Conservation (phyloP, 169 alveolate species). For the Pseudocohnilembus persalinus region DNA sequence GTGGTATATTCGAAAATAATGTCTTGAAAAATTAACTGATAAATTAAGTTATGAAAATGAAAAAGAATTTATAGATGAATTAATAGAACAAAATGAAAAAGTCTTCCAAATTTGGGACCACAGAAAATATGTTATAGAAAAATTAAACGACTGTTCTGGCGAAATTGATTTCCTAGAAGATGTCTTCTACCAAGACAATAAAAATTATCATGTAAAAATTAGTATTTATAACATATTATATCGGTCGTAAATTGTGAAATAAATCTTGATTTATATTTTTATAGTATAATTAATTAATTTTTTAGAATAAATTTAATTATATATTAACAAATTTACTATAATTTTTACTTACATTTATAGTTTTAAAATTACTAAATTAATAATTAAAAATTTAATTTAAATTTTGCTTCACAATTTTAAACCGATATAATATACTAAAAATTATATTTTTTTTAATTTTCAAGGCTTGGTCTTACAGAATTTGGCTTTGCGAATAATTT, state of each 20-base stretch:
- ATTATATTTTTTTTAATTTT: neutral
- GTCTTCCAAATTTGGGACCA: constrained; percentile 44
- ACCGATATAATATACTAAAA: neutral
- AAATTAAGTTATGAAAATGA: constrained; percentile 26
- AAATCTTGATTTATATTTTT: neutral
- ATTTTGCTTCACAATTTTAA: neutral
- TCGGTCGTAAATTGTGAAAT: neutral
- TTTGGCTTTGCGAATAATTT: constrained; percentile 45
- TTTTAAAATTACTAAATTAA: neutral
- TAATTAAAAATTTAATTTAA: no score
- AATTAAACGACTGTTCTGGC: constrained; percentile 10
- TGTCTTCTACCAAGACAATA: constrained; percentile 31
- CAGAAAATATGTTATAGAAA: constrained; percentile 41
- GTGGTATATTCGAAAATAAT: constrained; percentile 25
- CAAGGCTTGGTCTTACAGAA: constrained; percentile 6
- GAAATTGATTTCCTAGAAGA: constrained; percentile 37
- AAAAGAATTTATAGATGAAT: constrained; percentile 5
- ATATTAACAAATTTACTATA: neutral
- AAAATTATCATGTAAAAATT: constrained; percentile 38
- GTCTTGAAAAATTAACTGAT: constrained; percentile 25
- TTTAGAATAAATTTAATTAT: no score
- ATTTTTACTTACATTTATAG: neutral
- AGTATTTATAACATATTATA: constrained; percentile 11
- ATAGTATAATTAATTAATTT: neutral
- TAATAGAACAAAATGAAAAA: constrained; percentile 23